phyloP scores from a whole-genome alignment of 768 basidiomycete genomes.

The Suillus variegatus region DNA sequence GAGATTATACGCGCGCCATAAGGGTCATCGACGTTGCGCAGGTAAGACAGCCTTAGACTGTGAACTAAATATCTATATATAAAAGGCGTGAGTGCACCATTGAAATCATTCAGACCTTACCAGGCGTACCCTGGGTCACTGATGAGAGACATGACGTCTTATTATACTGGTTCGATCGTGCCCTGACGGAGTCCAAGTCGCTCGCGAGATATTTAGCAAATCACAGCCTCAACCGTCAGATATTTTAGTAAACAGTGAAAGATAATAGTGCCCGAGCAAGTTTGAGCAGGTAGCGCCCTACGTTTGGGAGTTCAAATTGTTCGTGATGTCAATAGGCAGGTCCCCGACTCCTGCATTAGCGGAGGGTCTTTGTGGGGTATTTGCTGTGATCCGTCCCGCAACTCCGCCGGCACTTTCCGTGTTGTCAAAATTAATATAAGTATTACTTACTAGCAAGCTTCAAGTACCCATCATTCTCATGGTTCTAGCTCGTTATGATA shows the following conservation, averaged over 20 bases:
- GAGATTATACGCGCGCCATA: slow-evolving; percentile 83
- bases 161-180: not conserved
- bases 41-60: slow-evolving; percentile 78
- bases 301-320: not conserved
- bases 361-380: too few species aligned
- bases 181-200: not conserved
- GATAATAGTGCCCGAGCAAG: not conserved
- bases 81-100: slow-evolving; percentile 5
- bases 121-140: slow-evolving; percentile 59
- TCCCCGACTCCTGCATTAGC: too few species aligned
- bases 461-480: too few species aligned
- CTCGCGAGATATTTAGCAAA: not conserved
- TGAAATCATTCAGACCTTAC: not conserved
- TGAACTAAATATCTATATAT: slow-evolving; percentile 71
- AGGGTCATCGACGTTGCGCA: slow-evolving; percentile 87
- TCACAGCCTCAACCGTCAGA: not conserved
- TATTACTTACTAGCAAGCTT: too few species aligned
- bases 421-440: too few species aligned
- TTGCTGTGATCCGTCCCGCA: too few species aligned
- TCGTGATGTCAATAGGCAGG: not conserved
- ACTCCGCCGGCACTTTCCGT: too few species aligned
- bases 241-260: not conserved
- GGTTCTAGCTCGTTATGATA: too few species aligned
- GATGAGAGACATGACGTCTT: slow-evolving; percentile 54
- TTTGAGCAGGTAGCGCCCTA: not conserved